These are phyloP conservation scores for Talaromyces ruber DNA, from an alignment of 495 filamentous ascomycete species.

Conservation along the genomic window DNA sequence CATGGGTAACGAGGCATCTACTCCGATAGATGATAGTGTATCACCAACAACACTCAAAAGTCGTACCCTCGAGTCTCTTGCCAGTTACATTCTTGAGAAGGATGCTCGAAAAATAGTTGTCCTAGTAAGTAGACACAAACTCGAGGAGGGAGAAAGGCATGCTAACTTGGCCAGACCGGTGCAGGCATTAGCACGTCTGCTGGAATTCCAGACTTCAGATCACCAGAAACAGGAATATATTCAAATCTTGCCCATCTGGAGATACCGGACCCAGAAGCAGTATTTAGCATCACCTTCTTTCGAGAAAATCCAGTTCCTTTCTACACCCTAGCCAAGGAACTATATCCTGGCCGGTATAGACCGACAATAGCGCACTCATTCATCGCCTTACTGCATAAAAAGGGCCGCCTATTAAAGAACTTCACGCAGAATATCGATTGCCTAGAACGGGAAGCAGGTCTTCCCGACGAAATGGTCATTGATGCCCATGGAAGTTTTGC, in stretches of 20 bases:
- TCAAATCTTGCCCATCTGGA: constrained; percentile 78
- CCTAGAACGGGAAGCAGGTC: constrained; percentile 79
- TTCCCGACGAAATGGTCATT: constrained; percentile 71
- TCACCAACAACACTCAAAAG: constrained; percentile 55
- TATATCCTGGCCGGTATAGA: constrained; percentile 85
- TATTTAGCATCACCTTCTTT: constrained; percentile 86
- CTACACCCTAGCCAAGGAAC: constrained; percentile 81
- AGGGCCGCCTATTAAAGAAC: constrained; percentile 69
- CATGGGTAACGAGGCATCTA: constrained; percentile 68
- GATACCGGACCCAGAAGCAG: constrained; percentile 68
- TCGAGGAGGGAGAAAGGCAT: background rate
- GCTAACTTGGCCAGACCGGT: constrained; percentile 25
- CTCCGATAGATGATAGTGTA: constrained; percentile 51
- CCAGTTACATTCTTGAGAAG: constrained; percentile 63
- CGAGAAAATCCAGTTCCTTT: constrained; percentile 76
- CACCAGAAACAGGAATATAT: constrained; percentile 79
- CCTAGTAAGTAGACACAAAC: constrained; percentile 41
- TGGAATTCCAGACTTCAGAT: constrained; percentile 86
- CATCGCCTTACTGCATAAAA: constrained; percentile 64
- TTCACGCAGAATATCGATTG: constrained; percentile 99
- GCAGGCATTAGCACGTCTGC: constrained; percentile 64
- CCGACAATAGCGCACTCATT: constrained; percentile 82
- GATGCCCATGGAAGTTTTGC: constrained; percentile 97
- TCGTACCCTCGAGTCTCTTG: constrained; percentile 62
- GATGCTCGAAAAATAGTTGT: constrained; percentile 64